Percentiles rank a stretch among this genome's conserved stretches.
Conservation (phyloP, 257 asterid species). For the Avicennia marina region DNA sequence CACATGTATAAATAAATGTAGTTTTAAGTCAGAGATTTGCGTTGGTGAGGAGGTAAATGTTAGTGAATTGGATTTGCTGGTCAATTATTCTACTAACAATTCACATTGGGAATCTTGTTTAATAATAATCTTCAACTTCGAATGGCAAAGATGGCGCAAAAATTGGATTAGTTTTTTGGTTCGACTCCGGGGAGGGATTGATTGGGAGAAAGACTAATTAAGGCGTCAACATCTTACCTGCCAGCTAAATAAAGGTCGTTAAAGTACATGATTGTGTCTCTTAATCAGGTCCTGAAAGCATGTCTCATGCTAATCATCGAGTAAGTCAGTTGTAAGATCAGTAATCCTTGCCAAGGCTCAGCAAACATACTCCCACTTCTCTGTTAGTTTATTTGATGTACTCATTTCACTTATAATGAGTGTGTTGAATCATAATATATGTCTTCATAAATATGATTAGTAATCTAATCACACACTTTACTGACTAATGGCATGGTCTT, state of each 20-base stretch:
- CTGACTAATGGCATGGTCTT: too few species aligned
- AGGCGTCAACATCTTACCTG: conserved; percentile 13
- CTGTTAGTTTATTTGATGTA: too few species aligned
- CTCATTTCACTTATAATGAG: too few species aligned
- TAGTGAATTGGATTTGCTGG: neutral
- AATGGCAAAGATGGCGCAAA: conserved; percentile 5
- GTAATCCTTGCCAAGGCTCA: too few species aligned
- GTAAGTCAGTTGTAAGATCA: neutral
- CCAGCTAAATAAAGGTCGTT: conserved; percentile 2
- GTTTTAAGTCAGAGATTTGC: too few species aligned
- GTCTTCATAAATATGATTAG: too few species aligned
- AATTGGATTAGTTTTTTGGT: too few species aligned
- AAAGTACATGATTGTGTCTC: conserved; percentile 10
- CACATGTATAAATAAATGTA: too few species aligned
- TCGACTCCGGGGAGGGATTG: too few species aligned
- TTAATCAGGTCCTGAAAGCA: neutral
- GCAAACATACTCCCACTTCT: too few species aligned
- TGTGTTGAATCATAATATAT: too few species aligned
- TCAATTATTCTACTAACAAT: neutral
- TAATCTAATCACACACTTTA: too few species aligned
- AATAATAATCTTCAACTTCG: neutral
- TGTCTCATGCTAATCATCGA: neutral
- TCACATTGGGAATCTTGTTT: neutral
- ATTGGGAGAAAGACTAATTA: conserved; percentile 6
- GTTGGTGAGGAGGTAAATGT: neutral